Base-by-base conservation (phyloP, 148 eudicot species). In the Camellia granthamiana region DNA sequence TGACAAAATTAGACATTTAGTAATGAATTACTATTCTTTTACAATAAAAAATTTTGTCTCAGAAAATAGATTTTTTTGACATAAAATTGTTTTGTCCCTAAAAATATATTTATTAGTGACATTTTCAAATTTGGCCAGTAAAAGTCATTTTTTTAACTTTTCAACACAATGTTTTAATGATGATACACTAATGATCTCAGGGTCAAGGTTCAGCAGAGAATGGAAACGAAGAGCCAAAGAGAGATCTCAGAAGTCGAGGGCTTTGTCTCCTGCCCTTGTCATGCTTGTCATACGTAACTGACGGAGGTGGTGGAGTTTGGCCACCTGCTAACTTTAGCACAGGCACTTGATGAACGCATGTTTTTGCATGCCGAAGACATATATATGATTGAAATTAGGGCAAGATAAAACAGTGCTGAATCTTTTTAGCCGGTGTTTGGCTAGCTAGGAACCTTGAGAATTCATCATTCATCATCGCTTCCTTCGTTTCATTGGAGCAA, bases 251-350 rank as follows among this genome's bases (percentile, higher is more conserved):
- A 83, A 90, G 92, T 73, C 91, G 94, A 86, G 97, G 98, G 44
- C 80, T 92, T 15, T 94, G 98, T 73, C 85, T 94, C 7, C 95
- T 94, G 74, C 98, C 97, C 15, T 19, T 87, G 76, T 84, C 95
- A 12, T 94, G 94, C 84, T 82, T 92, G 84, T 87, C 97, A 3
- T 94, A 91, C 69, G 82, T 94, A 14, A 79, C 95, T 41, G 87
- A 83, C 5, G 90, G 89, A 46, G 89, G 89, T n/a, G 90, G 87
- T 30, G 80, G 84, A 10, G 77, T 77, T 41, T 82, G 84, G 84
- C 58, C 81, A 2, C 66, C 77, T 60, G 59, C 84, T 30, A 76
- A 60, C 74, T 81, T 77, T n/a, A 62, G 80, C 55, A 8, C 5
- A 18, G 51, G 15, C 70, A 38, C 11, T 55, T 69, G 18, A 56